A percentile compares a stretch with the other conserved stretches of the same genome.
Conservation (phyloP, 2,329 filamentous ascomycete genomes). For the Penicillium sp. region DNA sequence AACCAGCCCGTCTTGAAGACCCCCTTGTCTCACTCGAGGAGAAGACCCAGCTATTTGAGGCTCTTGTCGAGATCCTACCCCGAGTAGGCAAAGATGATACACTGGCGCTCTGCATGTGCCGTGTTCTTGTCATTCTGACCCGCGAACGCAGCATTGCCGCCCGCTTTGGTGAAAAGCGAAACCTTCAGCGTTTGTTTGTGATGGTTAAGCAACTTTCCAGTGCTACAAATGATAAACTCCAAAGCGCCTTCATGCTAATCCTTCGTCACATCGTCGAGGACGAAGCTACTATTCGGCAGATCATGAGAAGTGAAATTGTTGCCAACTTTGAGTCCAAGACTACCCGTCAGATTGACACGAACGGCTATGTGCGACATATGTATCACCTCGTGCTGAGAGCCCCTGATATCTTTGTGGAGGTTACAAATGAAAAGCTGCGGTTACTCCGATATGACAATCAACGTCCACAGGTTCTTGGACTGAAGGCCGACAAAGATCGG, state of each 20-base stretch:
- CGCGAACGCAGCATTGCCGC: conserved; percentile 72
- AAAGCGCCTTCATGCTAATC: conserved; percentile 75
- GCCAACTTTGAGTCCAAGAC: conserved; percentile 65
- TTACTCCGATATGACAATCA: conserved; percentile 62
- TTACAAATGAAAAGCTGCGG: conserved; percentile 80
- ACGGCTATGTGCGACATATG: conserved; percentile 71
- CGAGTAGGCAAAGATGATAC: conserved; percentile 83
- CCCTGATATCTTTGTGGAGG: conserved; percentile 81
- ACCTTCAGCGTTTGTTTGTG: conserved; percentile 84
- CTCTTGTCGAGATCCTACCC: conserved; percentile 78
- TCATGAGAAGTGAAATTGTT: conserved; percentile 87
- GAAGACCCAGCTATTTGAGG: conserved; percentile 69
- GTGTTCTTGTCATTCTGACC: conserved; percentile 84
- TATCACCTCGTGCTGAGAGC: conserved; percentile 76
- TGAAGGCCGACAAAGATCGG: conserved; percentile 50
- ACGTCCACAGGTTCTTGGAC: conserved; percentile 51
- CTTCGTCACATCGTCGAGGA: conserved; percentile 93
- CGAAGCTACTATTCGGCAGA: conserved; percentile 81
- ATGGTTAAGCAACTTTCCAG: conserved; percentile 92
- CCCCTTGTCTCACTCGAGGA: conserved; percentile 63
- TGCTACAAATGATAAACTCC: conserved; percentile 71
- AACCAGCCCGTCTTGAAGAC: conserved; percentile 60
- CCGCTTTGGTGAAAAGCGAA: conserved; percentile 78
- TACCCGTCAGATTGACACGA: conserved; percentile 64
- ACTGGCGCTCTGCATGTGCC: conserved; percentile 76